These are phyloP conservation scores for Daldinia bambusicola DNA, from an alignment of 495 filamentous ascomycete species.

Conservation along the genomic window DNA sequence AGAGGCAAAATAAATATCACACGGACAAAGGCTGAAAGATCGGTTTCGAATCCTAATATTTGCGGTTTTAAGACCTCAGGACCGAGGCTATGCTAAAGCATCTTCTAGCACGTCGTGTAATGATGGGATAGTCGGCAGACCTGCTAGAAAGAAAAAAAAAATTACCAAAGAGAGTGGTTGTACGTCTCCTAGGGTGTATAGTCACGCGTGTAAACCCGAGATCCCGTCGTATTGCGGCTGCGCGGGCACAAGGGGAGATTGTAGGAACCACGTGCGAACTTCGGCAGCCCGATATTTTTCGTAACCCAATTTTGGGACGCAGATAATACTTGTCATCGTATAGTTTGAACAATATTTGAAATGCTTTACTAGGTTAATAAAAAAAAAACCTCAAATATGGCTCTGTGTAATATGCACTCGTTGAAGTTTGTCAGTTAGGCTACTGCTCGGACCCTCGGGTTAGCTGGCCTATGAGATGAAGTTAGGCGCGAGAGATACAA, in stretches of 20 bases:
- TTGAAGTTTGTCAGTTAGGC: neutral
- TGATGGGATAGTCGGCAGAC: neutral
- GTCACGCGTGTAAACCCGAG: neutral
- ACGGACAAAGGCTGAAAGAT: neutral
- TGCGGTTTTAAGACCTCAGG: neutral
- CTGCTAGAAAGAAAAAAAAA: neutral
- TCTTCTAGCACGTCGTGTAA: neutral
- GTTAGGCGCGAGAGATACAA: neutral
- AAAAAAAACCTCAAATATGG: neutral
- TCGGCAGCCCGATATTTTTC: neutral
- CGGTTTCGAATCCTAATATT: neutral
- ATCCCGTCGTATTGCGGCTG: constrained; percentile 3
- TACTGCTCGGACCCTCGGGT: neutral
- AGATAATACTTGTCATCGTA: neutral
- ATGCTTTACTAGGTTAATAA: neutral
- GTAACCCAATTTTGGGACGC: neutral
- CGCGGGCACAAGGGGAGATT: neutral
- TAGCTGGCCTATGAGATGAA: neutral
- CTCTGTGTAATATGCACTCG: neutral
- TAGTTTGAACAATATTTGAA: neutral
- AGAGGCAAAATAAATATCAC: neutral
- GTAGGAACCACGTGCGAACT: neutral
- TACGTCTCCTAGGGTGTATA: neutral
- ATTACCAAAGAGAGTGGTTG: neutral
- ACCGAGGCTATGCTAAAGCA: neutral